phyloP scores from a whole-genome alignment of 2,329 filamentous ascomycete species.

The Aureobasidium melanogenum region DNA sequence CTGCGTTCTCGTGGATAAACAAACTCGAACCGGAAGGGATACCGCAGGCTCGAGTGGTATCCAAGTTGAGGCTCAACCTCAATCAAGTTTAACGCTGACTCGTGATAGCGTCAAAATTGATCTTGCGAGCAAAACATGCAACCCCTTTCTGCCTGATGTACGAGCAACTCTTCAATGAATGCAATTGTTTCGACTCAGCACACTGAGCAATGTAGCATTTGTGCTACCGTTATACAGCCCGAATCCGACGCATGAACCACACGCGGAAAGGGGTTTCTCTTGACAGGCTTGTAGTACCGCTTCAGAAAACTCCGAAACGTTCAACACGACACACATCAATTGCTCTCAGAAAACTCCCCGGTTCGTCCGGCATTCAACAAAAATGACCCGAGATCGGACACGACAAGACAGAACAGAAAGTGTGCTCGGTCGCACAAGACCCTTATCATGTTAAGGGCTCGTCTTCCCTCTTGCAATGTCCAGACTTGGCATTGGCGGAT shows the following conservation, averaged over 20 bases:
- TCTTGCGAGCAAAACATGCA: not conserved
- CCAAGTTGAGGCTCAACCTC: not conserved
- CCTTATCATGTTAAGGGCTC: not conserved
- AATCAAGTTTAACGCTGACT: not conserved
- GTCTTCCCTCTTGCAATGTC: not conserved
- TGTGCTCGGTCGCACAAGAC: not conserved
- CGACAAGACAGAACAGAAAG: not conserved
- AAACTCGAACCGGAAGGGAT: not conserved
- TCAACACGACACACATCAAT: conserved; percentile 1
- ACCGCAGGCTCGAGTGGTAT: not conserved
- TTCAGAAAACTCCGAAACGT: conserved; percentile 4
- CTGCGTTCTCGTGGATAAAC: not conserved
- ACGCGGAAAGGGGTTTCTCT: conserved; percentile 5
- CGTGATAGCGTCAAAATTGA: not conserved
- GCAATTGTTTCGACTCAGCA: not conserved
- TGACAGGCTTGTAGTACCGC: conserved; percentile 9
- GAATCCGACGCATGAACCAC: conserved; percentile 10
- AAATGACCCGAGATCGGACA: not conserved
- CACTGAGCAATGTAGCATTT: not conserved
- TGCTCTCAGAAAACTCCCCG: not conserved
- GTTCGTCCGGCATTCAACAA: conserved; percentile 1
- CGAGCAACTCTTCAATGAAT: not conserved
- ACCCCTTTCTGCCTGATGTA: not conserved
- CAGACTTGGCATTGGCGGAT: not conserved
- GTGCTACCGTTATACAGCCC: conserved; percentile 6